Percentiles rank a stretch among this genome's conserved stretches.
Evolutionary conservation across 805 yeast genomes (phyloP).

Genomic region (Kurtzmaniella fragi): DNA sequence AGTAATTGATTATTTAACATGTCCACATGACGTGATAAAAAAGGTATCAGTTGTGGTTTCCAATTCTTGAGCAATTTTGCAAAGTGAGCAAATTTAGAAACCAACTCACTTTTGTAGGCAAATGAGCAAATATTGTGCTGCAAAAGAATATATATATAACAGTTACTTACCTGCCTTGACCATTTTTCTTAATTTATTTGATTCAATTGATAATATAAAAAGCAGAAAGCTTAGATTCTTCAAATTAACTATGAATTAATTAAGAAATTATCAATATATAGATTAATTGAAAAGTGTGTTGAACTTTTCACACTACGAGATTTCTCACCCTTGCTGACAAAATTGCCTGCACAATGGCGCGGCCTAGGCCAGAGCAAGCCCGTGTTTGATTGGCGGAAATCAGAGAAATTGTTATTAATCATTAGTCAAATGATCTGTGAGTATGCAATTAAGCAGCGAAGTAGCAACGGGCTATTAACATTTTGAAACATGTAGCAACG

Average conservation of each 20-base stretch:
- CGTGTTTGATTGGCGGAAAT: too few species aligned
- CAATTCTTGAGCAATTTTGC: not conserved
- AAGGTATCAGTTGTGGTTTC: not conserved
- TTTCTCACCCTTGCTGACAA: too few species aligned
- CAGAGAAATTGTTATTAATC: too few species aligned
- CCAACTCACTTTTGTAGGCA: not conserved
- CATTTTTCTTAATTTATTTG: slow-evolving; percentile 31
- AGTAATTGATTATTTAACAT: not conserved
- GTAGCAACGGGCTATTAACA: too few species aligned
- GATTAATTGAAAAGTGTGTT: too few species aligned
- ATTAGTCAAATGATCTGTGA: too few species aligned
- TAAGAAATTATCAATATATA: not conserved
- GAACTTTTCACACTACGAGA: too few species aligned
- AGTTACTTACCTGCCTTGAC: slow-evolving; percentile 58
- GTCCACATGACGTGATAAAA: not conserved
- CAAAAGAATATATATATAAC: not conserved
- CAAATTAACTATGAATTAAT: not conserved
- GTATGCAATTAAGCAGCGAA: too few species aligned
- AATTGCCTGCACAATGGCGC: too few species aligned
- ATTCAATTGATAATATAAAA: slow-evolving; percentile 1
- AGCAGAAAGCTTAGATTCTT: not conserved
- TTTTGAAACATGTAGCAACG: too few species aligned
- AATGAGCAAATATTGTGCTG: slow-evolving; percentile 2
- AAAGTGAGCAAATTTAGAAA: too few species aligned
- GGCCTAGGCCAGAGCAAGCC: too few species aligned